Base-by-base conservation (phyloP, 495 filamentous ascomycete genomes). In the Corynascus novoguineensis region DNA sequence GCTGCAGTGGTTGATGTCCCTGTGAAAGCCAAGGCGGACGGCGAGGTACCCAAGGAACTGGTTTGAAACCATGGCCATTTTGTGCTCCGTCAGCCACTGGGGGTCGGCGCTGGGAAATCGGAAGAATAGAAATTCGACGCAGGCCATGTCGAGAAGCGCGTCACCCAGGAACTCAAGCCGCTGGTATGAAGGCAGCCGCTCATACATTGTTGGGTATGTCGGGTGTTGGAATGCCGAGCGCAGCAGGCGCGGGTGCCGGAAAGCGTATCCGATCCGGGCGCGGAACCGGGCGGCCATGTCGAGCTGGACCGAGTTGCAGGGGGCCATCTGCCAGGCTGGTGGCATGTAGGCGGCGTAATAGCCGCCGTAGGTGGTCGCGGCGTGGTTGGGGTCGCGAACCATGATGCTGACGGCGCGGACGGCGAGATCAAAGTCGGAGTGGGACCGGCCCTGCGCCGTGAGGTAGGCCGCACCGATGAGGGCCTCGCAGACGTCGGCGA, bases 21-120 rank as follows among this genome's bases (percentile, higher is more conserved):
- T 81, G 64, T 97, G 86, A 37, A 97, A 86, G 2, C 80, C 83
- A 0, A 97, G 78, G 25, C 80, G 77, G 12, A 92, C 89, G 58
- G 86, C 85, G 7, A 97, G 67, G 21, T 87, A 87, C 12, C 88
- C 92, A 0, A 97, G 76, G 64, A 97, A 98, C 57, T 91, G 92
- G 74, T 98, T 98, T 14, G 91, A 95, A 2, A 93, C 92, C 92
- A 98, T 96, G 10, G 95, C 91, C 90, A 95, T 96, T 79, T 97
- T 98, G 75, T 98, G 95, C 72, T 98, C 93, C 1, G 93, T 98
- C 31, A 98, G 80, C 93, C 93, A 98, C 67, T 97, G 91, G 1
- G 93, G 92, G 66, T 97, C 92, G 57, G 83, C 84, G 42, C 82
- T 78, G 0, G 90, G 90, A 66, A 86, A 89, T 11, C 77, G 78